Percentiles rank a stretch among this genome's conserved stretches.
Evolutionary conservation across 306 rosid genomes (phyloP).

Genomic region (Vicia villosa): DNA sequence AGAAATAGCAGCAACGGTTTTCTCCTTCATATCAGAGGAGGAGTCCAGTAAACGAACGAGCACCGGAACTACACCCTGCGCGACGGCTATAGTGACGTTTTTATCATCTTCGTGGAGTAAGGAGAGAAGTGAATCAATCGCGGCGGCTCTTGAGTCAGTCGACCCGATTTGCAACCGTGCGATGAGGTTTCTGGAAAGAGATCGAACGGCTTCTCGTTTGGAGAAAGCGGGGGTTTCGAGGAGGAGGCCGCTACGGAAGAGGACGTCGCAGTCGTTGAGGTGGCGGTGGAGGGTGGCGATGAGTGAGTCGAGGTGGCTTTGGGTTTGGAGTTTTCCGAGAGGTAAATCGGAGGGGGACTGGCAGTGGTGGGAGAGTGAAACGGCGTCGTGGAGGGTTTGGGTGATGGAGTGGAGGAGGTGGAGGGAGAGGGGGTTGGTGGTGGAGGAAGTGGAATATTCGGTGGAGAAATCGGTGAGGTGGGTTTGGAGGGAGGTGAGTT

Average conservation of each 20-base stretch:
- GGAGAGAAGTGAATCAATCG: slow-evolving; percentile 62
- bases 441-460: slow-evolving; percentile 46
- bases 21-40: slow-evolving; percentile 65
- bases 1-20: slow-evolving; percentile 71
- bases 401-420: slow-evolving; percentile 63
- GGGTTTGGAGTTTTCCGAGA: slow-evolving; percentile 85
- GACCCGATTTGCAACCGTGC: slow-evolving; percentile 88
- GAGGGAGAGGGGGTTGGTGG: slow-evolving; percentile 63
- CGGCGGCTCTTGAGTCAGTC: slow-evolving; percentile 53
- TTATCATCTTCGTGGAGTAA: slow-evolving; percentile 74
- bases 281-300: slow-evolving; percentile 66
- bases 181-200: slow-evolving; percentile 67
- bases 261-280: slow-evolving; percentile 69
- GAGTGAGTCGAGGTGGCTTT: slow-evolving; percentile 76
- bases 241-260: slow-evolving; percentile 74
- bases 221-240: slow-evolving; percentile 47
- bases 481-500: slow-evolving; percentile 63
- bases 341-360: slow-evolving; percentile 37
- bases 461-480: slow-evolving; percentile 67
- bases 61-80: slow-evolving; percentile 88
- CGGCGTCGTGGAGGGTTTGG: slow-evolving; percentile 53
- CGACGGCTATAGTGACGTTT: slow-evolving; percentile 87
- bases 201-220: slow-evolving; percentile 63
- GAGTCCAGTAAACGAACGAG: slow-evolving; percentile 77
- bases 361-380: slow-evolving; percentile 55